A percentile compares a stretch with the other conserved stretches of the same genome.
phyloP scores from a whole-genome alignment of 805 yeast species.

The Wickerhamiella kurtzmanii region DNA sequence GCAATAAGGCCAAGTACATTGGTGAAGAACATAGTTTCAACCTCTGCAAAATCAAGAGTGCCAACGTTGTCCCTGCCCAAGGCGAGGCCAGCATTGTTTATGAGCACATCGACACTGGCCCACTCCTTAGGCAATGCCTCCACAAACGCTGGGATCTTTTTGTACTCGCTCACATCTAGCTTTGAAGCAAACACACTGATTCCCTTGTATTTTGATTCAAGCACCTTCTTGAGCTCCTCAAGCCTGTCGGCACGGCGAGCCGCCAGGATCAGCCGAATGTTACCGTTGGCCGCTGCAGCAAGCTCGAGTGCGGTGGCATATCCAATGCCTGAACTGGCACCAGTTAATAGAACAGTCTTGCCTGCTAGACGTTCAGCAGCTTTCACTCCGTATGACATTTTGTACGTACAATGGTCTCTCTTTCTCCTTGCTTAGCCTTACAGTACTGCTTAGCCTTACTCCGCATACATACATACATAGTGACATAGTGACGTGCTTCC shows the following conservation, averaged over 20 bases:
- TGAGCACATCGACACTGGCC: constrained; percentile 43
- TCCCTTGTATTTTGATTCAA: constrained; percentile 35
- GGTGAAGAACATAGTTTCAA: constrained; percentile 66
- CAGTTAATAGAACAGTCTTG: constrained; percentile 77
- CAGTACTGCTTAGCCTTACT: too few species aligned
- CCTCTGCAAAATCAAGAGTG: constrained; percentile 45
- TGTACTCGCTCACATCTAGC: constrained; percentile 46
- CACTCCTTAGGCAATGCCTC: constrained; percentile 39
- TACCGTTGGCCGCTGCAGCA: constrained; percentile 62
- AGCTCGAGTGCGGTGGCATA: constrained; percentile 80
- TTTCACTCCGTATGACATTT: constrained; percentile 42
- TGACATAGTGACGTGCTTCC: too few species aligned
- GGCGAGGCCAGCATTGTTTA: constrained; percentile 61
- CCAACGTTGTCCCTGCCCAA: constrained; percentile 71
- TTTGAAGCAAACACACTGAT: constrained; percentile 34
- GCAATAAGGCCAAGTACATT: constrained; percentile 79
- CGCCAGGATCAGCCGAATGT: constrained; percentile 54
- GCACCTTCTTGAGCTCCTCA: constrained; percentile 34
- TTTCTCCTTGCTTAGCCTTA: too few species aligned
- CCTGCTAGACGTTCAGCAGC: constrained; percentile 73
- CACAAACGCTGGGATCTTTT: constrained; percentile 40
- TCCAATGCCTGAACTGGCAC: constrained; percentile 95
- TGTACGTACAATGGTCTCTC: too few species aligned
- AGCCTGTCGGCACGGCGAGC: constrained; percentile 66
- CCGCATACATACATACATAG: too few species aligned